Evolutionary conservation across 2,329 filamentous ascomycete species (phyloP).

Genomic region (Alternaria rosae): DNA sequence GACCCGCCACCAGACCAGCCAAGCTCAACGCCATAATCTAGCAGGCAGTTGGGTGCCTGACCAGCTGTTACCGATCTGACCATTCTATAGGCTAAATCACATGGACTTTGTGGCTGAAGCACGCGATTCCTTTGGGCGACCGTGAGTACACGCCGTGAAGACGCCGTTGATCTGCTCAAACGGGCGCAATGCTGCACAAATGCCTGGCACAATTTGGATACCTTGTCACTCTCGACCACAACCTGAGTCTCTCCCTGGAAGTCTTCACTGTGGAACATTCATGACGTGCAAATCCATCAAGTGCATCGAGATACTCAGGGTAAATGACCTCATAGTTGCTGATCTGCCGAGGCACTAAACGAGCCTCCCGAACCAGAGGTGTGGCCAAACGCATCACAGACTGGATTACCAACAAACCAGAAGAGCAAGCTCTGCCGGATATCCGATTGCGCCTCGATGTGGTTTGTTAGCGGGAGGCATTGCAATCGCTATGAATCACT

Average conservation of each 20-base stretch:
- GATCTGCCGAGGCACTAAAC: constrained; percentile 11
- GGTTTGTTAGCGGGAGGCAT: not conserved
- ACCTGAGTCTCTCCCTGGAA: not conserved
- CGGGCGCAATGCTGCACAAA: constrained; percentile 1
- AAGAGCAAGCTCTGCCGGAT: constrained; percentile 6
- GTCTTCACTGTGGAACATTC: not conserved
- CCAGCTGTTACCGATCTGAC: not conserved
- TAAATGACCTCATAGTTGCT: constrained; percentile 18
- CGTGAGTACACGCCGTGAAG: constrained; percentile 1
- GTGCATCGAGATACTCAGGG: not conserved
- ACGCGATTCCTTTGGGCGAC: not conserved
- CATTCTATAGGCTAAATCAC: constrained; percentile 4
- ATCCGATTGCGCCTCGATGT: constrained; percentile 18
- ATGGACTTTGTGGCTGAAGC: not conserved
- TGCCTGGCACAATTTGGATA: not conserved
- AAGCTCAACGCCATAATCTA: constrained; percentile 1
- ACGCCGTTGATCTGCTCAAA: constrained; percentile 11
- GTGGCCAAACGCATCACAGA: constrained; percentile 17
- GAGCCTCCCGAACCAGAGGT: constrained; percentile 1
- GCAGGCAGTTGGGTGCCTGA: constrained; percentile 1
- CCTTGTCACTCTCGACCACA: not conserved
- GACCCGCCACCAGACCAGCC: constrained; percentile 7
- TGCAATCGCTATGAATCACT: constrained; percentile 7
- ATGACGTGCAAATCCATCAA: constrained; percentile 12
- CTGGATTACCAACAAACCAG: constrained; percentile 8